Base-by-base conservation (phyloP, 805 yeast species). In the Candida dajiaensis region DNA sequence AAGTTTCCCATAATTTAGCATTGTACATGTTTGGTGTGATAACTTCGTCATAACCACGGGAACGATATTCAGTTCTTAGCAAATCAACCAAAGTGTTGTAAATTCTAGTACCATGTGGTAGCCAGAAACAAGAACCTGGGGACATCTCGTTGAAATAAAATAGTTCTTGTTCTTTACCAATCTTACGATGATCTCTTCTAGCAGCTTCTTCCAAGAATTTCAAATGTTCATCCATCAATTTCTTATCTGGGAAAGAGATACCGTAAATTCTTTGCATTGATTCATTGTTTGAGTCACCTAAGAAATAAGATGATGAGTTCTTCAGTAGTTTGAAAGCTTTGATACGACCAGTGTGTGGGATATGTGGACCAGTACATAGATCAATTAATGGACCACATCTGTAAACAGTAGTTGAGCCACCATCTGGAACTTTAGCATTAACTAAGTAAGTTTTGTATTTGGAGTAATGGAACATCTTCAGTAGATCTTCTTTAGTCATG, bases 11-110 rank as follows among this genome's bases (percentile, higher is more conserved):
- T 61, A 94, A 77, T 70, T 92, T 92, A 51, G 97, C 73, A 74
- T 90, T 92, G 80, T 80, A 94, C 98, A 94, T 94, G 74, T 94
- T 94, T 62, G 99, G 99, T 51, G 99, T 90, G 66, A 94, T 92
- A 55, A 94, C 99, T 74, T 94, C 99, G 54, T 94, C 97, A 68
- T 86, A 94, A 36, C 97, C 98, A 70, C 99, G 85, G 70, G 79
- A 81, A 64, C 85, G 82, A 72, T 94, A 94, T 73, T 94, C 96
- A 45, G 68, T 64, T 71, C 92, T 81, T 71, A 94, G 65, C 68
- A 89, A 69, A 28, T 86, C 89, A 57, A 82, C 81, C 67, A 94
- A 75, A 49, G 88, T 80, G 70, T 88, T 88, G 78, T 94, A 94
- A 64, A 94, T 94, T 73, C 98, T 85, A 42, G 99, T 83, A 70